Percentiles rank a stretch among this genome's conserved stretches.
These are phyloP conservation scores for Colletotrichum cuscutae DNA, from an alignment of 2,329 filamentous ascomycete genomes.

Conservation along the genomic window DNA sequence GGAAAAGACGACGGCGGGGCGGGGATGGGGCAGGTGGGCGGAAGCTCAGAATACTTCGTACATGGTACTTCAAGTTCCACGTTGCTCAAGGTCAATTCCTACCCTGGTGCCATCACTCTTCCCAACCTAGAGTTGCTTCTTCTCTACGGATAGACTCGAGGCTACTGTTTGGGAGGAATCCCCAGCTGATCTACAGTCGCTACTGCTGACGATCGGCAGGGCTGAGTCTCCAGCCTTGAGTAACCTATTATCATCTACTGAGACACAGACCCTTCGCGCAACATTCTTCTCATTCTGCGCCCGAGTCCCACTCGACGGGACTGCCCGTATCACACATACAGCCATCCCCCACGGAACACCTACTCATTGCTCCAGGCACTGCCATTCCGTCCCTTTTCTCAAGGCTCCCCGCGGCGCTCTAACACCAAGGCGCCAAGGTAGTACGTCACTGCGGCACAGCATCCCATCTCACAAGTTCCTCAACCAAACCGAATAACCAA, in stretches of 20 bases:
- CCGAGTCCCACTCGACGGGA: neutral
- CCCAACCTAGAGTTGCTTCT: neutral
- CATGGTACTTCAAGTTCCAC: too few species aligned
- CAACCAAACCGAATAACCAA: neutral
- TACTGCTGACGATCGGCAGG: neutral
- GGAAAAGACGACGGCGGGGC: neutral
- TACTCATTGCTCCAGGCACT: neutral
- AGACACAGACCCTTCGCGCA: neutral
- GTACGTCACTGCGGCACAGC: conserved; percentile 30
- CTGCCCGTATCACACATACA: neutral
- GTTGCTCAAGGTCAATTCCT: too few species aligned
- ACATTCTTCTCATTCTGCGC: neutral
- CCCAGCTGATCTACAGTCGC: neutral
- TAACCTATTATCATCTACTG: neutral
- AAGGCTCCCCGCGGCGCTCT: conserved; percentile 12
- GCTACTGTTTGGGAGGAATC: neutral
- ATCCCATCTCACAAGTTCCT: neutral
- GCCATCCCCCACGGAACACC: neutral
- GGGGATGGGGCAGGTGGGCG: neutral
- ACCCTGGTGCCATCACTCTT: neutral
- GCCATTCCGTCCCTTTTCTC: neutral
- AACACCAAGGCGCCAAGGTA: conserved; percentile 14
- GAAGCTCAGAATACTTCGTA: neutral
- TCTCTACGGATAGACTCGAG: neutral
- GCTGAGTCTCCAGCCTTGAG: neutral